Conservation (phyloP, 2,329 filamentous ascomycete genomes). For the Ophiocordyceps sinensis region DNA sequence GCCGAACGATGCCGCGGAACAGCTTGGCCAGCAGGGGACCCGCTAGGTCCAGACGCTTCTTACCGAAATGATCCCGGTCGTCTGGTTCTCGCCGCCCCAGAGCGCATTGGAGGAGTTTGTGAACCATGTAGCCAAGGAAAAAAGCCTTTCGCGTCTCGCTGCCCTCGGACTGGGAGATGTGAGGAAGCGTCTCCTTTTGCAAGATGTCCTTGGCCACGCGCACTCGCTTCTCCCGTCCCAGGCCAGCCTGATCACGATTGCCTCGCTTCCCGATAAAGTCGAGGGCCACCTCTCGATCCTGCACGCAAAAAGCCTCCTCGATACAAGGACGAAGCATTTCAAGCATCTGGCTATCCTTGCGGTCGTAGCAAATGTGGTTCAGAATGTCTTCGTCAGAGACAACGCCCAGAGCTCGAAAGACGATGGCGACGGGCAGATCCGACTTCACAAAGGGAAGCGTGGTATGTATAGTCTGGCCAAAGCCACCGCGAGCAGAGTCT, state of each 20-base stretch:
- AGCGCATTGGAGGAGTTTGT: constrained; percentile 85
- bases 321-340: constrained; percentile 96
- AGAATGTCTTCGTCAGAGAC: constrained; percentile 97
- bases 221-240: constrained; percentile 75
- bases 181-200: constrained; percentile 91
- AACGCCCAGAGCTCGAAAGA: constrained; percentile 88
- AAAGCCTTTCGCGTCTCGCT: constrained; percentile 95
- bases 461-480: constrained; percentile 78
- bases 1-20: constrained; percentile 82
- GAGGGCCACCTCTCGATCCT: constrained; percentile 84
- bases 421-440: constrained; percentile 85
- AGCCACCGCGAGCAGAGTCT: constrained; percentile 58
- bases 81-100: constrained; percentile 88
- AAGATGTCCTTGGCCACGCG: constrained; percentile 87
- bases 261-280: constrained; percentile 95
- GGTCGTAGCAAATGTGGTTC: constrained; percentile 94
- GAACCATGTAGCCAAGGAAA: constrained; percentile 98
- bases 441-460: constrained; percentile 88
- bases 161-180: constrained; percentile 90
- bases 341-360: constrained; percentile 89
- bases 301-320: constrained; percentile 91
- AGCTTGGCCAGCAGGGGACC: constrained; percentile 91
- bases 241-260: constrained; percentile 41
- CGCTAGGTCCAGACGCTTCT: constrained; percentile 92
- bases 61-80: constrained; percentile 96